Base-by-base conservation (phyloP, 1,284 basidiomycete species). In the Irpex sp. region DNA sequence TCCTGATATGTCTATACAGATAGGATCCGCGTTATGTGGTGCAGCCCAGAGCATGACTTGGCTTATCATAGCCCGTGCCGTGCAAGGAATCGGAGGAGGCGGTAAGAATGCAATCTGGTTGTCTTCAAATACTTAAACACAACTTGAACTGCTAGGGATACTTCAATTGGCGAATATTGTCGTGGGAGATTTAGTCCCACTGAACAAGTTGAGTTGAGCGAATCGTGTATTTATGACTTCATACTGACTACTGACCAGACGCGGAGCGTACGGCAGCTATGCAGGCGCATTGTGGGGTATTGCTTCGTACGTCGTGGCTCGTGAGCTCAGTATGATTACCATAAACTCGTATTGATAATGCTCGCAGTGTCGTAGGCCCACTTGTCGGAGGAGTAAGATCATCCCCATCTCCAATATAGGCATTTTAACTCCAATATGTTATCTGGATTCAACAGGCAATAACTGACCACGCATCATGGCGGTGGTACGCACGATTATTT, bases 81-180 rank as follows among this genome's bases (percentile, higher is more conserved):
- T 86, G 0, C 84, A 85, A 67, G 83, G 84, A 21, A 72, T 83
- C n/a, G 83, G 82, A 6, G 83, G 81, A 1, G 81, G 81, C 1
- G 80, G 77, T 61, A 56, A 51, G 47, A 5, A 8, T 46, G 4
- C 31, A 26, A 15, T 33, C 33, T n/a, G n/a, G n/a, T n/a, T n/a
- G n/a, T 37, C 0, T 15, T 57, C 19, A 17, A n/a, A 5, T n/a
- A 36, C 31, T 37, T 37, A 5, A 57, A 17, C 2, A 4, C 19
- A 4, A n/a, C 26, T 7, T 2, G 26, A 15, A 33, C 13, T 9
- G 8, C 15, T 35, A 61, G 59, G 59, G n/a, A 58, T 4, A 72
- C 77, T 76, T 0, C 72, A 75, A 17, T 61, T 79, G 37, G 72
- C 75, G 2, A 70, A 79, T 53, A 77, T 81, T 36, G 71, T 74